Evolutionary conservation across 805 yeast genomes (phyloP).

Genomic region (Hanseniaspora mollemarum): DNA sequence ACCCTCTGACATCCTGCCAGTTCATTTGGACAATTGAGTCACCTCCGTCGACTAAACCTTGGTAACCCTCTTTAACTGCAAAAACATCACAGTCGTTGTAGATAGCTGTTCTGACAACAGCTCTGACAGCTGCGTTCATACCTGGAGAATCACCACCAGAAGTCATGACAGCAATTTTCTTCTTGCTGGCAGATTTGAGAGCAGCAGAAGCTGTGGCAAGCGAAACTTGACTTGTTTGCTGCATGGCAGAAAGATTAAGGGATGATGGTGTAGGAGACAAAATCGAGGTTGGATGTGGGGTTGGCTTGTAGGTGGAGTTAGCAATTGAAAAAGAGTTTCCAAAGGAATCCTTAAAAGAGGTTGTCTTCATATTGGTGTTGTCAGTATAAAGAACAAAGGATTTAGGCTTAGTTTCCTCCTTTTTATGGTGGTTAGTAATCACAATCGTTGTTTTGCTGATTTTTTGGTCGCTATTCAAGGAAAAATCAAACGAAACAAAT

Average conservation of each 20-base stretch:
- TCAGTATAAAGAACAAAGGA: constrained; percentile 2
- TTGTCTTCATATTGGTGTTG: not conserved
- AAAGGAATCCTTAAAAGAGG: constrained; percentile 4
- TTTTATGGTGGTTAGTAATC: constrained; percentile 9
- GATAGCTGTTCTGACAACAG: constrained; percentile 88
- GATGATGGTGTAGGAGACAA: constrained; percentile 5
- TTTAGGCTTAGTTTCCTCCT: not conserved
- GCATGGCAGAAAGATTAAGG: not conserved
- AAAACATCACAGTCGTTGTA: constrained; percentile 77
- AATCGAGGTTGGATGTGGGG: not conserved
- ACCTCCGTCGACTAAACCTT: constrained; percentile 85
- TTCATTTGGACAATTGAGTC: constrained; percentile 60
- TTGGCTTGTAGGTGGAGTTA: constrained; percentile 1
- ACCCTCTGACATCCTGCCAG: constrained; percentile 95
- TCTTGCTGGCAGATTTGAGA: constrained; percentile 21
- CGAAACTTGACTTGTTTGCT: not conserved
- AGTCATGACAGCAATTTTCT: constrained; percentile 87
- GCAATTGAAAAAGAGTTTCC: constrained; percentile 5
- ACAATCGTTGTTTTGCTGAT: constrained; percentile 2
- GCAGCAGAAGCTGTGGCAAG: not conserved
- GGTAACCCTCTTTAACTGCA: constrained; percentile 89
- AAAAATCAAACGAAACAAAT: constrained; percentile 13
- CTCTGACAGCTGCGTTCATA: constrained; percentile 92
- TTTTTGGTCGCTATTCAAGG: not conserved
- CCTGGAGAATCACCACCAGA: constrained; percentile 99